These are phyloP conservation scores for Casaregolazyma lundiana DNA, from an alignment of 1,139 yeast species.

Conservation along the genomic window DNA sequence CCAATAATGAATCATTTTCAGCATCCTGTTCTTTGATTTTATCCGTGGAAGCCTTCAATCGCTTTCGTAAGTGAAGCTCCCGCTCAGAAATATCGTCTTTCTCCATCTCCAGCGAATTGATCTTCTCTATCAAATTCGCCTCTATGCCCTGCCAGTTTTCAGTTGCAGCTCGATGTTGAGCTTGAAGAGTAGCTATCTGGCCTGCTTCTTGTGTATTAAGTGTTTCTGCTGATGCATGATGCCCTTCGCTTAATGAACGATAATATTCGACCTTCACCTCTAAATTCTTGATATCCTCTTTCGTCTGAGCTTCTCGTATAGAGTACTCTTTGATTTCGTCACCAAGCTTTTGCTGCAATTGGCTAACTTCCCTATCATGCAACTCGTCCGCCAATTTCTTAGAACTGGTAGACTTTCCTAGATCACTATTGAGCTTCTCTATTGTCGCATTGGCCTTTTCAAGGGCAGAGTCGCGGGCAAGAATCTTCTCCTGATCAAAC, in stretches of 20 bases:
- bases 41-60: constrained; percentile 23
- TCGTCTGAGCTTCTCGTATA: constrained; percentile 22
- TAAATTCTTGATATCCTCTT: constrained; percentile 31
- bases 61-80: constrained; percentile 24
- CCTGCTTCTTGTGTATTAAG: constrained; percentile 21
- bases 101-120: constrained; percentile 42
- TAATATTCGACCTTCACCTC: constrained; percentile 43
- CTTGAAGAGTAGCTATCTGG: constrained; percentile 54
- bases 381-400: constrained; percentile 16
- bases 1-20: constrained; percentile 27
- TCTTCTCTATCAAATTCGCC: constrained; percentile 44
- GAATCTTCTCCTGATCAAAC: constrained; percentile 22
- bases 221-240: constrained; percentile 8
- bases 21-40: constrained; percentile 21
- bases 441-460: constrained; percentile 19
- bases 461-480: constrained; percentile 24
- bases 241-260: constrained; percentile 40
- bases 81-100: constrained; percentile 32
- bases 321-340: constrained; percentile 17
- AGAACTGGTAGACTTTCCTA: constrained; percentile 19
- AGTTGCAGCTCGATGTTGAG: constrained; percentile 61
- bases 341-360: constrained; percentile 22
- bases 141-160: constrained; percentile 66
- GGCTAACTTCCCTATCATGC: constrained; percentile 21
- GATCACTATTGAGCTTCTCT: constrained; percentile 20